A percentile compares a stretch with the other conserved stretches of the same genome.
These are phyloP conservation scores for Xylaria bambusicola DNA, from an alignment of 495 filamentous ascomycete species.

Conservation along the genomic window DNA sequence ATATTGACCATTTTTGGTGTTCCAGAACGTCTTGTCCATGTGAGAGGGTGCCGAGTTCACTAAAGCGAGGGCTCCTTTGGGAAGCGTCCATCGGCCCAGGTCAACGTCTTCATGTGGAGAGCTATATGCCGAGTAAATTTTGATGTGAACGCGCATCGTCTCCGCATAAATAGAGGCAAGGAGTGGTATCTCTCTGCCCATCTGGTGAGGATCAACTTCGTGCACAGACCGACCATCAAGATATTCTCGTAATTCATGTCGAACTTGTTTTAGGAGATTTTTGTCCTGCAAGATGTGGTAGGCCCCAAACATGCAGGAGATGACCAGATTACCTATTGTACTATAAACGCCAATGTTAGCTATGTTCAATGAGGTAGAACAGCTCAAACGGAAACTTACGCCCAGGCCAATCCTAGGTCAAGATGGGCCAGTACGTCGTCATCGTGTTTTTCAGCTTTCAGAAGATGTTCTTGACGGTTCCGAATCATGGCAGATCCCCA, in stretches of 20 bases:
- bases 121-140: constrained; percentile 22
- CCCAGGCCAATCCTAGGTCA: constrained; percentile 25
- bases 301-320: constrained; percentile 22
- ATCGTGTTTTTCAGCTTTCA: constrained; percentile 18
- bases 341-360: not conserved
- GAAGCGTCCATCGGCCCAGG: constrained; percentile 17
- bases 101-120: constrained; percentile 17
- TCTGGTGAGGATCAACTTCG: constrained; percentile 12
- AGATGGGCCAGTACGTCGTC: constrained; percentile 17
- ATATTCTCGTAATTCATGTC: constrained; percentile 9
- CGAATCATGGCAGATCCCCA: constrained; percentile 15
- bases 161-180: constrained; percentile 37
- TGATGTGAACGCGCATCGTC: constrained; percentile 30
- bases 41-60: constrained; percentile 20
- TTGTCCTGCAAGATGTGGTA: constrained; percentile 16
- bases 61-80: constrained; percentile 18
- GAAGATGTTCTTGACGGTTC: constrained; percentile 9
- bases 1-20: constrained; percentile 22
- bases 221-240: constrained; percentile 1
- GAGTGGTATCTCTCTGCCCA: constrained; percentile 23
- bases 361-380: not conserved
- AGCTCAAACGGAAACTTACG: constrained; percentile 16
- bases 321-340: constrained; percentile 18
- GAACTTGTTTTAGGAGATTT: constrained; percentile 12
- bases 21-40: constrained; percentile 34